Conservation (phyloP, 129 eudicot genomes). For the Ambrosia trifida region DNA sequence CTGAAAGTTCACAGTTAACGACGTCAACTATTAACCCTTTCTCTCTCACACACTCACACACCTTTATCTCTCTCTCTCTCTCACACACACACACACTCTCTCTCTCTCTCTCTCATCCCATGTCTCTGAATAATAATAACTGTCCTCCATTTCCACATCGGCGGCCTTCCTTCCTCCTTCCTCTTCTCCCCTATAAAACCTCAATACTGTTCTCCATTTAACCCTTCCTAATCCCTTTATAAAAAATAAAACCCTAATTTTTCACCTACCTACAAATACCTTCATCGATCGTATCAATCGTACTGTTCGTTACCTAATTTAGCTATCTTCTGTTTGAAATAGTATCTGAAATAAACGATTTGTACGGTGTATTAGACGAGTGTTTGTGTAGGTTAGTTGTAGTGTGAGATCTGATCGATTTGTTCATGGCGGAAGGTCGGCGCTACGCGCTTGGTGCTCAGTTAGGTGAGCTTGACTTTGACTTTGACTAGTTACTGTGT, state of each 20-base stretch:
- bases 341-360: constrained; percentile 14
- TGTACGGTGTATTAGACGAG: constrained; percentile 4
- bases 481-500: not conserved
- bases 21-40: constrained; percentile 15
- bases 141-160: constrained; percentile 61
- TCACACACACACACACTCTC: constrained; percentile 9
- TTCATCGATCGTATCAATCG: constrained; percentile 10
- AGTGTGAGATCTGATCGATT: constrained; percentile 35
- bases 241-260: not conserved
- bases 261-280: constrained; percentile 23
- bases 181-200: not conserved
- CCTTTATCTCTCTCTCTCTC: not conserved
- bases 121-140: constrained; percentile 25
- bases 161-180: constrained; percentile 51
- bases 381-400: constrained; percentile 6
- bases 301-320: not conserved
- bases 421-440: constrained; percentile 57
- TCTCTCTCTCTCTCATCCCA: not conserved
- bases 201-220: not conserved
- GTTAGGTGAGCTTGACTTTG: constrained; percentile 46
- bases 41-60: constrained; percentile 13
- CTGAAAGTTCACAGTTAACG: constrained; percentile 21
- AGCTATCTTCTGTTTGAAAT: not conserved
- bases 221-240: constrained; percentile 14
- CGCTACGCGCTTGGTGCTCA: constrained; percentile 70